Percentiles rank a stretch among this genome's conserved stretches.
phyloP scores from a whole-genome alignment of 1,139 yeast species.

The Debaryomycetaceae sp. region DNA sequence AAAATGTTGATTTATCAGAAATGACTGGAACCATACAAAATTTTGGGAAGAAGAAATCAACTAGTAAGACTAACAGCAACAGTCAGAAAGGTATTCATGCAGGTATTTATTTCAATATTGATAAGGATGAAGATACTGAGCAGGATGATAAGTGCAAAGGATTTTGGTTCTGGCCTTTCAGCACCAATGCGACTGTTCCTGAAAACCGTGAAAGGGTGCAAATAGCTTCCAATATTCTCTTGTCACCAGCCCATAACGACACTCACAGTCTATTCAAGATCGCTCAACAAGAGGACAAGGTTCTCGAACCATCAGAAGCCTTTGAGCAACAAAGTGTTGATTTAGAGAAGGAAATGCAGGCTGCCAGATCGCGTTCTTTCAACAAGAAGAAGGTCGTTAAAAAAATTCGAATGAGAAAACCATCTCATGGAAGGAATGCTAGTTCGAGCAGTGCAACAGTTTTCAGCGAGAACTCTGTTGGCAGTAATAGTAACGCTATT shows the following conservation, averaged over 20 bases:
- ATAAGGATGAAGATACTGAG: conserved; percentile 7
- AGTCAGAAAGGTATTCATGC: conserved; percentile 2
- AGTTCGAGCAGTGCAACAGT: neutral
- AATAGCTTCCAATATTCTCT: conserved; percentile 5
- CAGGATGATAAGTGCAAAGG: conserved; percentile 8
- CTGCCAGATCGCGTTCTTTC: neutral
- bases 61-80: neutral
- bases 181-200: conserved; percentile 1
- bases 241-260: conserved; percentile 7
- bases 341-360: neutral
- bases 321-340: neutral
- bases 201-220: conserved; percentile 4
- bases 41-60: neutral
- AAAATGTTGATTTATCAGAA: neutral
- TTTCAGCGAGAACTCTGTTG: neutral
- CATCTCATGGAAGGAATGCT: neutral
- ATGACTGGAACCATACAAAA: neutral
- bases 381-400: neutral
- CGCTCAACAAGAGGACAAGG: conserved; percentile 1
- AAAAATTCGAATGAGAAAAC: neutral
- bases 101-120: neutral
- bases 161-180: conserved; percentile 13
- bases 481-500: neutral
- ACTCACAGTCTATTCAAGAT: conserved; percentile 10
- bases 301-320: neutral